A percentile compares a stretch with the other conserved stretches of the same genome.
Evolutionary conservation across 176 grass and related monocot genomes (phyloP).

Genomic region (Avena eriantha): DNA sequence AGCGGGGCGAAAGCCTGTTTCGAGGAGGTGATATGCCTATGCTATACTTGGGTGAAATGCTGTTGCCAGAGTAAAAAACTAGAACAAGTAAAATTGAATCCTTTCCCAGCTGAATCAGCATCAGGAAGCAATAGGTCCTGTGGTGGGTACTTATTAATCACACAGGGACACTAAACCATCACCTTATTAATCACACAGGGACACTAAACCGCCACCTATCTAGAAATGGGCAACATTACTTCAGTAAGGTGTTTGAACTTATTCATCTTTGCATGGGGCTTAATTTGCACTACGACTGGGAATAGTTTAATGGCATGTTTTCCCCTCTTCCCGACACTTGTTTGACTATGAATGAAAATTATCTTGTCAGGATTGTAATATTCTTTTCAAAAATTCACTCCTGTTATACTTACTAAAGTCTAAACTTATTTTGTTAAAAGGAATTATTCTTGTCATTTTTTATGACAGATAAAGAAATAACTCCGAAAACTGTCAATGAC

Average conservation of each 20-base stretch:
- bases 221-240: not conserved
- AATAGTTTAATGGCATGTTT: not conserved
- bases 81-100: slow-evolving; percentile 27
- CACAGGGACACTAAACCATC: not conserved
- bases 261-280: slow-evolving; percentile 6
- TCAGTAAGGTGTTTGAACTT: not conserved
- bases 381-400: not conserved
- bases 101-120: slow-evolving; percentile 25
- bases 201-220: not conserved
- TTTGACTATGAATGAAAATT: slow-evolving; percentile 27
- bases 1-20: no score
- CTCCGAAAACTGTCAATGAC: slow-evolving; percentile 81
- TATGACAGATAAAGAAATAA: slow-evolving; percentile 69
- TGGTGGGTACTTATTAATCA: slow-evolving; percentile 4
- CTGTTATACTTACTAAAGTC: slow-evolving; percentile 18
- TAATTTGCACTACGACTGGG: not conserved
- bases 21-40: no score
- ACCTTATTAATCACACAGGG: not conserved
- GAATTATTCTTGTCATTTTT: slow-evolving; percentile 37
- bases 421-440: slow-evolving; percentile 27
- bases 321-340: not conserved
- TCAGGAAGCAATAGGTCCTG: not conserved
- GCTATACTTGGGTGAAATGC: not conserved
- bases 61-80: not conserved
- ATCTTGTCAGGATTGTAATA: not conserved